A percentile compares a stretch with the other conserved stretches of the same genome.
These are phyloP conservation scores for Paxillus involutus DNA, from an alignment of 768 basidiomycete genomes.

Conservation along the genomic window DNA sequence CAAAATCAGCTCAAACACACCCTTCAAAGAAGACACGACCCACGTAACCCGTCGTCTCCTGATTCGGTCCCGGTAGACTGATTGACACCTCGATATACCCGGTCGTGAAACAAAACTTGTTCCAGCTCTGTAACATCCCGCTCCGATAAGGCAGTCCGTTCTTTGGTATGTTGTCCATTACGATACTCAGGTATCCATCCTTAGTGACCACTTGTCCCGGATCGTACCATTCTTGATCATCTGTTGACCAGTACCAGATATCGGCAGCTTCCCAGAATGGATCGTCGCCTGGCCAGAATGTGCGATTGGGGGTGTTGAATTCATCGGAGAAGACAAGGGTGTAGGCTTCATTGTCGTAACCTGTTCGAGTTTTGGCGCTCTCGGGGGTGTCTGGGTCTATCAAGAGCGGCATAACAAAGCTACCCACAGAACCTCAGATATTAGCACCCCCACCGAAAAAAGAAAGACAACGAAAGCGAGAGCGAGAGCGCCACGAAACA, in stretches of 20 bases:
- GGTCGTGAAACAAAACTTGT: constrained; percentile 84
- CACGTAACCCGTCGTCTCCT: constrained; percentile 48
- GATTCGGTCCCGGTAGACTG: constrained; percentile 57
- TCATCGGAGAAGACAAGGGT: constrained; percentile 68
- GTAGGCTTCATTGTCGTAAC: constrained; percentile 72
- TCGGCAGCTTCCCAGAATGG: constrained; percentile 73
- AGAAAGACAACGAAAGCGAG: no score
- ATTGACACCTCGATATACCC: constrained; percentile 71
- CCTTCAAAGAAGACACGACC: constrained; percentile 17
- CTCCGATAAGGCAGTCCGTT: constrained; percentile 64
- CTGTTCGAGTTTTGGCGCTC: constrained; percentile 55
- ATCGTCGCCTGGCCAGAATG: constrained; percentile 61
- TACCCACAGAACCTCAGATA: constrained; percentile 3
- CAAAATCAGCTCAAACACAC: not conserved
- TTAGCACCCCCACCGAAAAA: no score
- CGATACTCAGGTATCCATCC: constrained; percentile 67
- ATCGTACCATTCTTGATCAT: constrained; percentile 77
- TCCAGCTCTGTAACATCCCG: constrained; percentile 89
- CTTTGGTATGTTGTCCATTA: constrained; percentile 53
- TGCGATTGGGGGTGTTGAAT: constrained; percentile 53
- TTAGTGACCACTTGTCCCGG: constrained; percentile 64
- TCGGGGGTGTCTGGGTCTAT: constrained; percentile 74
- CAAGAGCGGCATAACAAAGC: constrained; percentile 46
- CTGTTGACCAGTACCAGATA: constrained; percentile 71
- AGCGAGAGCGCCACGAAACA: no score